A percentile compares a stretch with the other conserved stretches of the same genome.
Evolutionary conservation across 2,329 filamentous ascomycete genomes (phyloP).

Genomic region (Beauveria varroae): DNA sequence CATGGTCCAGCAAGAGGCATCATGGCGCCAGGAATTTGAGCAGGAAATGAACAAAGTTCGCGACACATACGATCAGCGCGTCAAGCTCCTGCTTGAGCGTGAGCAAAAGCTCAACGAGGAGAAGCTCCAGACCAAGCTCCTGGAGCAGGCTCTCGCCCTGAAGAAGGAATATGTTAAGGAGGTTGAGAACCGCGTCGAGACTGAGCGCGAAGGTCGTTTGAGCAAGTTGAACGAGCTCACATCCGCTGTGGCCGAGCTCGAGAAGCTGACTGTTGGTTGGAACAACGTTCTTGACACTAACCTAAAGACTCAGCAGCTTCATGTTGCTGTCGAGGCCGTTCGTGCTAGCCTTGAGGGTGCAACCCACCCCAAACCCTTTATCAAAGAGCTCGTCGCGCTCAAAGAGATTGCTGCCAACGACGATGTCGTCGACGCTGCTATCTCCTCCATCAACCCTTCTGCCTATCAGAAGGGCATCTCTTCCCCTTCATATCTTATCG

Average conservation of each 20-base stretch:
- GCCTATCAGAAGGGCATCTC: constrained; percentile 91
- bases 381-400: constrained; percentile 85
- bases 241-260: constrained; percentile 70
- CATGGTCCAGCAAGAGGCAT: constrained; percentile 71
- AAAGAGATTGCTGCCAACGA: constrained; percentile 86
- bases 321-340: constrained; percentile 91
- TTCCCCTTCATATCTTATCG: constrained; percentile 76
- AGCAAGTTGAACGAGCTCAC: constrained; percentile 78
- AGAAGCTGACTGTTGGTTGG: constrained; percentile 82
- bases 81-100: constrained; percentile 70
- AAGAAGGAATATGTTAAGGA: constrained; percentile 78
- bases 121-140: constrained; percentile 73
- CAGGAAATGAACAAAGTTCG: constrained; percentile 75
- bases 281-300: constrained; percentile 85
- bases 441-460: constrained; percentile 88
- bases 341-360: constrained; percentile 73
- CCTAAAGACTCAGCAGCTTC: constrained; percentile 89
- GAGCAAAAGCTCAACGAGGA: constrained; percentile 76
- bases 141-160: constrained; percentile 83
- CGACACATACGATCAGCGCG: constrained; percentile 69
- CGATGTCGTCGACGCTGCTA: constrained; percentile 82
- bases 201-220: constrained; percentile 79
- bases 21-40: constrained; percentile 83
- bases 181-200: constrained; percentile 74
- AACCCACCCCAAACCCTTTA: constrained; percentile 68